Percentiles rank a stretch among this genome's conserved stretches.
Evolutionary conservation across 768 basidiomycete genomes (phyloP).

Genomic region (Sutorius australiensis): DNA sequence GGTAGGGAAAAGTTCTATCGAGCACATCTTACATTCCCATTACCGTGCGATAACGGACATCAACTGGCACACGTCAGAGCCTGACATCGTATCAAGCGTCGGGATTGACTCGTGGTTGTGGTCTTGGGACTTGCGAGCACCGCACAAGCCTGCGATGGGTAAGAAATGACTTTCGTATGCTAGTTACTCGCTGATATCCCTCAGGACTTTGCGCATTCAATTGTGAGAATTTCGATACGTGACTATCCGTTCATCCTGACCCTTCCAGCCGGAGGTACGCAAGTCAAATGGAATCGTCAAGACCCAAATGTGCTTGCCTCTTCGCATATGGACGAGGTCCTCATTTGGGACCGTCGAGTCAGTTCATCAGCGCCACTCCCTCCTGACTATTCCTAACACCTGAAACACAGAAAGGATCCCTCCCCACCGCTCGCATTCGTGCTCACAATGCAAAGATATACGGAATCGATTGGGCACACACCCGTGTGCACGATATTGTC

Average conservation of each 20-base stretch:
- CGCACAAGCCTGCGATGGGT: conserved; percentile 71
- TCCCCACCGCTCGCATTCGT: conserved; percentile 68
- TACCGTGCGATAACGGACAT: conserved; percentile 96
- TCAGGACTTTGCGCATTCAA: conserved; percentile 59
- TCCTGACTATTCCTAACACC: conserved; percentile 5
- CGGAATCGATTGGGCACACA: conserved; percentile 94
- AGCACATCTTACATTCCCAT: conserved; percentile 83
- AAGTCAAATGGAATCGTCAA: conserved; percentile 95
- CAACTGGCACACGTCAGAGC: conserved; percentile 91
- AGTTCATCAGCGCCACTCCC: conserved; percentile 21
- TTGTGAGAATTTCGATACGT: conserved; percentile 29
- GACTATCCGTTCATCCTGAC: neutral
- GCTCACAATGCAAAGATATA: conserved; percentile 94
- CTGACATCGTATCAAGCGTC: conserved; percentile 82
- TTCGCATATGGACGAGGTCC: conserved; percentile 79
- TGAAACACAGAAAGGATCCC: conserved; percentile 71
- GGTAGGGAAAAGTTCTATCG: conserved; percentile 71
- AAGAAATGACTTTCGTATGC: neutral
- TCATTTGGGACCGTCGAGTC: conserved; percentile 94
- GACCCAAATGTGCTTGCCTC: conserved; percentile 87
- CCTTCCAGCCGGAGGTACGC: conserved; percentile 75
- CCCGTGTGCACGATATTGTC: conserved; percentile 69
- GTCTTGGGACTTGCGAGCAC: conserved; percentile 84
- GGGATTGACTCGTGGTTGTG: conserved; percentile 93
- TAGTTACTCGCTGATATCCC: neutral